Conservation (phyloP, 2,329 filamentous ascomycete genomes). For the Podosphaera leucotricha region DNA sequence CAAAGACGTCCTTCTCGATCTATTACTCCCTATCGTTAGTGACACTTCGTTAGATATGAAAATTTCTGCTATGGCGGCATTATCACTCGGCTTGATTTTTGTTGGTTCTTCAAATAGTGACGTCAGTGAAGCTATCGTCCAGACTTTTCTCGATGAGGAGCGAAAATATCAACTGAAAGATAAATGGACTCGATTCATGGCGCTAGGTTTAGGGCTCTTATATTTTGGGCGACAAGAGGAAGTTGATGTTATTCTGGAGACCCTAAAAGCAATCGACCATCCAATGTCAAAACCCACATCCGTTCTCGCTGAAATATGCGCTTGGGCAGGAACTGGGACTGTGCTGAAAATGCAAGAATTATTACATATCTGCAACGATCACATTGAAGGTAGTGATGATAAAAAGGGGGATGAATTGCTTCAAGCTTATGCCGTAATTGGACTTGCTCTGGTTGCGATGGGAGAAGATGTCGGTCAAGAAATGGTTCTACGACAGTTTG, state of each 20-base stretch:
- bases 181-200: constrained; percentile 96
- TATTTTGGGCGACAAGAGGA: constrained; percentile 97
- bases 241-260: constrained; percentile 94
- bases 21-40: constrained; percentile 65
- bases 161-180: constrained; percentile 76
- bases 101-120: constrained; percentile 83
- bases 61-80: constrained; percentile 81
- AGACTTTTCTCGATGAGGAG: constrained; percentile 82
- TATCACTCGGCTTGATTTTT: constrained; percentile 74
- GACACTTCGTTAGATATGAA: constrained; percentile 81
- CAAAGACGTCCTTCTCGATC: constrained; percentile 66
- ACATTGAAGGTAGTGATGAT: constrained; percentile 80
- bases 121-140: constrained; percentile 77
- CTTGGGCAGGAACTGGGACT: constrained; percentile 91
- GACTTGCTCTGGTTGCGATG: constrained; percentile 87
- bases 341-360: constrained; percentile 95
- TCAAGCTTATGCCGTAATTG: constrained; percentile 87
- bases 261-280: constrained; percentile 87
- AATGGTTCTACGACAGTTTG: constrained; percentile 94
- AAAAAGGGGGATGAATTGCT: constrained; percentile 90
- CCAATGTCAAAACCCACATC: constrained; percentile 93
- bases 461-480: constrained; percentile 96
- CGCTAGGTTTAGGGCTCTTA: constrained; percentile 71
- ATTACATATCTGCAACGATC: constrained; percentile 93
- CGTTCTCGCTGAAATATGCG: constrained; percentile 85